A percentile compares a stretch with the other conserved stretches of the same genome.
phyloP scores from a whole-genome alignment of 2,329 filamentous ascomycete genomes.

The Hypoxylon sp. region DNA sequence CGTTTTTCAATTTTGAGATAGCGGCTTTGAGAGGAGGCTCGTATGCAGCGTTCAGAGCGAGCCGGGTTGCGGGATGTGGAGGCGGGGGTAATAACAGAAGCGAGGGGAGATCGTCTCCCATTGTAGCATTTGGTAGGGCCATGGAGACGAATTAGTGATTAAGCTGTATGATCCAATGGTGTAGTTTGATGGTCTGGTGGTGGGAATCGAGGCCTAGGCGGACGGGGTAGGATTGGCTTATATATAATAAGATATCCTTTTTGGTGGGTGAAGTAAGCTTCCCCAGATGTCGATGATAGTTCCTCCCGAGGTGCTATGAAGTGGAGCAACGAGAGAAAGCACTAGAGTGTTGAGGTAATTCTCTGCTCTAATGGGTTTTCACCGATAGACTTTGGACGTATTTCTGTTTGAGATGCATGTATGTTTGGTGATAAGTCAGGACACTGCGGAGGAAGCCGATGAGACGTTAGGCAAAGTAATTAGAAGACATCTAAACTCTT shows the following conservation, averaged over 20 bases:
- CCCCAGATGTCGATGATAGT: not conserved
- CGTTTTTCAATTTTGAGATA: conserved; percentile 64
- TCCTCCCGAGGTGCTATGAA: conserved; percentile 11
- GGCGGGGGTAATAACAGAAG: conserved; percentile 76
- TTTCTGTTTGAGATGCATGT: not conserved
- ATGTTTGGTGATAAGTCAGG: not conserved
- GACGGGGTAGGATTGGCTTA: not conserved
- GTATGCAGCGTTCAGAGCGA: conserved; percentile 71
- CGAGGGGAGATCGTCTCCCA: conserved; percentile 58
- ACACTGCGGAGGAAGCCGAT: not conserved
- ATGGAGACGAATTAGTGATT: conserved; percentile 1
- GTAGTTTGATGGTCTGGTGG: not conserved
- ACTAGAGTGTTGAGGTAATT: conserved; percentile 28
- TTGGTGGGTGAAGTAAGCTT: not conserved
- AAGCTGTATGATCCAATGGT: not conserved
- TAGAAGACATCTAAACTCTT: not conserved
- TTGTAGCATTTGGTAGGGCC: conserved; percentile 20
- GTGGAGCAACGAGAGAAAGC: conserved; percentile 23
- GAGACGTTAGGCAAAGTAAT: not conserved
- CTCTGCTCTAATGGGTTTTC: conserved; percentile 1
- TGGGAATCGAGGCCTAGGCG: not conserved
- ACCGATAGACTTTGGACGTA: not conserved
- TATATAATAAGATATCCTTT: conserved; percentile 1
- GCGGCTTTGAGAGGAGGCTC: conserved; percentile 69
- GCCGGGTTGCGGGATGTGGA: conserved; percentile 67